Evolutionary conservation across 2,329 filamentous ascomycete species (phyloP).

Genomic region (Xylaria sp.): DNA sequence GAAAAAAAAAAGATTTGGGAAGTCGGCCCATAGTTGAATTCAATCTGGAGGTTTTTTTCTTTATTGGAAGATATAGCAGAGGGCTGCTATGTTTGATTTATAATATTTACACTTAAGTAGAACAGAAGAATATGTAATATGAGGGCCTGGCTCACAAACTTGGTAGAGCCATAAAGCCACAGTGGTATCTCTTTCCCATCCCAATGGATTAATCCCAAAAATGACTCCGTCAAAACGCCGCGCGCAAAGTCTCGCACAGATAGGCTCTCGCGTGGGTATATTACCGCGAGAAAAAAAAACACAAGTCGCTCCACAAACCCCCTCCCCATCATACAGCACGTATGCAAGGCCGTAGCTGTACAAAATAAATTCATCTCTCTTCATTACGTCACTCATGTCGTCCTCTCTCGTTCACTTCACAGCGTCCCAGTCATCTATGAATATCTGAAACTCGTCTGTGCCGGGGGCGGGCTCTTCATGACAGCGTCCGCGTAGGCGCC

Average conservation of each 20-base stretch:
- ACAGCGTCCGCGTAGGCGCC: slow-evolving; percentile 76
- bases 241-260: slow-evolving; percentile 25
- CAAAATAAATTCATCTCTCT: neutral
- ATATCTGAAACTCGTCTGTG: slow-evolving; percentile 57
- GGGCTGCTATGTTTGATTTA: slow-evolving; percentile 9
- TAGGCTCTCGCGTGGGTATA: slow-evolving; percentile 33
- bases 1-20: too few species aligned
- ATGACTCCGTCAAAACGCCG: slow-evolving; percentile 32
- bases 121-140: slow-evolving; percentile 23
- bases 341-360: neutral
- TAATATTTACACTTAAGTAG: slow-evolving; percentile 13
- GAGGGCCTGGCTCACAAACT: slow-evolving; percentile 21
- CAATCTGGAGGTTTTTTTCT: neutral
- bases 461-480: slow-evolving; percentile 62
- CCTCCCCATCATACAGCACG: slow-evolving; percentile 3
- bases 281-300: slow-evolving; percentile 22
- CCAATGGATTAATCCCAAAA: slow-evolving; percentile 22
- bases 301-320: slow-evolving; percentile 16
- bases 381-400: neutral
- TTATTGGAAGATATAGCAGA: neutral
- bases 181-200: slow-evolving; percentile 32
- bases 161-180: slow-evolving; percentile 8
- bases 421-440: slow-evolving; percentile 27
- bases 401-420: slow-evolving; percentile 14
- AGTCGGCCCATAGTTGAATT: neutral